Conservation (phyloP, 73 alveolate species). For the Paramecium tetraurelia region DNA sequence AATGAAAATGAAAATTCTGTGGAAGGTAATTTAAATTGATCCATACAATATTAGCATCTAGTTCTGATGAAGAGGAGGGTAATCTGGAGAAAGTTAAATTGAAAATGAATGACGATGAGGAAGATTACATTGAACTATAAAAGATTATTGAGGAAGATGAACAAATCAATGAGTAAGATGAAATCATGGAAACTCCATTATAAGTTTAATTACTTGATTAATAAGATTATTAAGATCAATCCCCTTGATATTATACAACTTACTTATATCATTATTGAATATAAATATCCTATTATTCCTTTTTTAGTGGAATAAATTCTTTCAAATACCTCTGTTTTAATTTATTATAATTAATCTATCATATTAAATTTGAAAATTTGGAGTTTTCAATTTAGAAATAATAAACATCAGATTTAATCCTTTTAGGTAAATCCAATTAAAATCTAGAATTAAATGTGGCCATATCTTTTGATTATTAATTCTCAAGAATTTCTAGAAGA, state of each 20-base stretch:
- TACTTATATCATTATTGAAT: not conserved
- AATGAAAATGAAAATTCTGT: not conserved
- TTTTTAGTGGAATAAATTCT: too few species aligned
- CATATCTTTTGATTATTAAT: too few species aligned
- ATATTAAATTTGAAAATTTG: too few species aligned
- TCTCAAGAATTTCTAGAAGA: not conserved
- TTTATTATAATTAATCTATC: too few species aligned
- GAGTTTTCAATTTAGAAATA: too few species aligned
- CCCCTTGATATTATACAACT: not conserved
- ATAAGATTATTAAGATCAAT: not conserved
- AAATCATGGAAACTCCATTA: not conserved
- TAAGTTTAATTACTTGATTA: not conserved
- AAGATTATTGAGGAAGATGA: slow-evolving; percentile 42
- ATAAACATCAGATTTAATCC: too few species aligned
- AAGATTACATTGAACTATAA: not conserved
- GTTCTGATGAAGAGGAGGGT: slow-evolving; percentile 25
- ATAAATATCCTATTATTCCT: too few species aligned
- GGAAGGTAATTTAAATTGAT: not conserved
- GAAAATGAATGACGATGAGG: slow-evolving; percentile 12
- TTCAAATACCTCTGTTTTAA: too few species aligned
- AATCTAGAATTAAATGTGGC: too few species aligned
- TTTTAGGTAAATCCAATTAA: too few species aligned
- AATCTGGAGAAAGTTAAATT: not conserved
- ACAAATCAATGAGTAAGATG: not conserved
- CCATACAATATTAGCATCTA: not conserved